Evolutionary conservation across 176 grass and related monocot species (phyloP).

Genomic region (Ensete ventricosum): DNA sequence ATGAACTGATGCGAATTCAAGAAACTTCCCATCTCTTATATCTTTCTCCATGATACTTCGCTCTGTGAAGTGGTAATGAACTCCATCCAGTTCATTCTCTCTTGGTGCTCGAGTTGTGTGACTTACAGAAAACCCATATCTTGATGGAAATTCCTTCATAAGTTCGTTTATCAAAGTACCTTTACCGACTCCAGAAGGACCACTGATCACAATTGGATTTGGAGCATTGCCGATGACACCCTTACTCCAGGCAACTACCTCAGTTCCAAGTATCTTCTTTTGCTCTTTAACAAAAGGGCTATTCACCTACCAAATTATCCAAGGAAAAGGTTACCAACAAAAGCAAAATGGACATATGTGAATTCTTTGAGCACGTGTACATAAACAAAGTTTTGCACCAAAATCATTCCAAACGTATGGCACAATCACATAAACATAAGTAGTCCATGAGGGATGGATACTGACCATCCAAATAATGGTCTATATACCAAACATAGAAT

Average conservation of each 20-base stretch:
- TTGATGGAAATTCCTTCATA: constrained; percentile 86
- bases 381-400: background rate
- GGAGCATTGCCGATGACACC: constrained; percentile 45
- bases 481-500: background rate
- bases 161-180: constrained; percentile 88
- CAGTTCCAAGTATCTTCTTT: constrained; percentile 45
- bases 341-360: constrained; percentile 14
- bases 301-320: constrained; percentile 41
- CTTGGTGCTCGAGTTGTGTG: constrained; percentile 89
- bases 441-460: background rate
- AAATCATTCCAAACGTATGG: background rate
- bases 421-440: background rate
- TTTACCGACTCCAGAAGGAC: constrained; percentile 97
- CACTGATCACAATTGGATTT: constrained; percentile 86
- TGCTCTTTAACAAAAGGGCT: constrained; percentile 77
- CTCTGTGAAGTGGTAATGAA: constrained; percentile 86
- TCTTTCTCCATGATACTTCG: constrained; percentile 67
- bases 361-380: background rate
- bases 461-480: background rate
- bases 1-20: constrained; percentile 91
- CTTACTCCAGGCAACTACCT: constrained; percentile 85
- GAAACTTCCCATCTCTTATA: constrained; percentile 80
- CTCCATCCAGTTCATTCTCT: constrained; percentile 80
- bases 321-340: constrained; percentile 1
- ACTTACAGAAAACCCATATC: constrained; percentile 95